Conservation (phyloP, 345 rosid species). For the Erodium maritimum region DNA sequence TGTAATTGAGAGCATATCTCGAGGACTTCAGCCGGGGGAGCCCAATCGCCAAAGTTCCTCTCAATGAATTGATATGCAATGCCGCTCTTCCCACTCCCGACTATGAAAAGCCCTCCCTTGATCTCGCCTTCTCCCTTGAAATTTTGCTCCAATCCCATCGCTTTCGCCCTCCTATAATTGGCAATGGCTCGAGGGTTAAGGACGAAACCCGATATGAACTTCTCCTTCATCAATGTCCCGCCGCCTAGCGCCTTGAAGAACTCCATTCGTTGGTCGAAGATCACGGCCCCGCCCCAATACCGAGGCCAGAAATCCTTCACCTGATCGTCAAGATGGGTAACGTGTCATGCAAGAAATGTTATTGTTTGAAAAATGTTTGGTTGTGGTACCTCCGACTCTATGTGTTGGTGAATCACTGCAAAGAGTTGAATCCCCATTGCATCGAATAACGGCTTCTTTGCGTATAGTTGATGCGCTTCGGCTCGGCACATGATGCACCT, state of each 20-base stretch:
- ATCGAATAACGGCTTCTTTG: slow-evolving; percentile 50
- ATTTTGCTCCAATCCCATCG: slow-evolving; percentile 33
- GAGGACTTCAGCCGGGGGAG: slow-evolving; percentile 44
- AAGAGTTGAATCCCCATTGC: slow-evolving; percentile 43
- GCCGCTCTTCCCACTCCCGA: slow-evolving; percentile 43
- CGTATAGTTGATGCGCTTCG: slow-evolving; percentile 57
- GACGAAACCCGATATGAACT: slow-evolving; percentile 48
- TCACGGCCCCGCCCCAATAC: slow-evolving; percentile 53
- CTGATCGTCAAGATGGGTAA: slow-evolving; percentile 14
- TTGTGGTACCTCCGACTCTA: slow-evolving; percentile 44
- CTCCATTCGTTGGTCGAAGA: slow-evolving; percentile 35
- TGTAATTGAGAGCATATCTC: slow-evolving; percentile 38
- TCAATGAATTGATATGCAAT: slow-evolving; percentile 55
- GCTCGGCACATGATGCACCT: slow-evolving; percentile 75
- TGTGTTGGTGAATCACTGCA: slow-evolving; percentile 55
- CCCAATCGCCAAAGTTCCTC: slow-evolving; percentile 65
- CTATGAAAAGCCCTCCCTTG: slow-evolving; percentile 50
- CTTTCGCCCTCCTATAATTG: slow-evolving; percentile 53
- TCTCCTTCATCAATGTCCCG: slow-evolving; percentile 47
- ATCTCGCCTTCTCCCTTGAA: slow-evolving; percentile 56
- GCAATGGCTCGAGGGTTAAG: slow-evolving; percentile 55
- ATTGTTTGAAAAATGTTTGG: no score
- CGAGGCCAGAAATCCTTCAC: slow-evolving; percentile 61
- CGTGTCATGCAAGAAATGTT: neutral
- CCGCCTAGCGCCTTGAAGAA: slow-evolving; percentile 64